Percentiles rank a stretch among this genome's conserved stretches.
phyloP scores from a whole-genome alignment of 148 eudicot species.

The Rhododendron henanense region DNA sequence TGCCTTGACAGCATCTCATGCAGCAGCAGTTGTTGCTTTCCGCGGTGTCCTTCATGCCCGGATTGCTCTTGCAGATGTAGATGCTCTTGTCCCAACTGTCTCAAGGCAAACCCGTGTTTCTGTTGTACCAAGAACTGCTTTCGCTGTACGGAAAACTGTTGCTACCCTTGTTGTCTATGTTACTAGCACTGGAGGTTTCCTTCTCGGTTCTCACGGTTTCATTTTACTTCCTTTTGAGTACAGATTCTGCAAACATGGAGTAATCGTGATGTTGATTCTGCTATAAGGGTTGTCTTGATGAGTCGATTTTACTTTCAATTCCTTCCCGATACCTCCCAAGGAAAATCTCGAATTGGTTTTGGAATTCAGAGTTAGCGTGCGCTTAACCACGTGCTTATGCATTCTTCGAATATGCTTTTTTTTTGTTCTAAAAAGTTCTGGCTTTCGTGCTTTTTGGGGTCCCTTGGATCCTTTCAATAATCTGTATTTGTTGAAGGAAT shows the following conservation, averaged over 20 bases:
- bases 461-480: too few relatives aligned
- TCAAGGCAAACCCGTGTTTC: slow-evolving; percentile 34
- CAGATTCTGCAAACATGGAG: not conserved
- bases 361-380: not conserved
- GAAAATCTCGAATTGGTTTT: not conserved
- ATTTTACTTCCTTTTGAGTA: not conserved
- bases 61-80: slow-evolving; percentile 25
- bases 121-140: slow-evolving; percentile 49
- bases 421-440: too few relatives aligned
- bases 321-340: not conserved
- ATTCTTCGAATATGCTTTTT: too few relatives aligned
- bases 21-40: slow-evolving; percentile 22
- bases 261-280: not conserved
- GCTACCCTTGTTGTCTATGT: slow-evolving; percentile 38
- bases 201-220: not conserved
- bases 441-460: too few relatives aligned
- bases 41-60: slow-evolving; percentile 24
- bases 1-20: slow-evolving; percentile 36
- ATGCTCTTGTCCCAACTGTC: slow-evolving; percentile 35
- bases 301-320: not conserved
- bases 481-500: too few relatives aligned
- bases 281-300: not conserved
- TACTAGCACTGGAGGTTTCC: slow-evolving; percentile 21
- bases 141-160: slow-evolving; percentile 46
- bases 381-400: too few relatives aligned